These are phyloP conservation scores for Paspalum vaginatum DNA, from an alignment of 176 grass and related monocot species.

Conservation along the genomic window DNA sequence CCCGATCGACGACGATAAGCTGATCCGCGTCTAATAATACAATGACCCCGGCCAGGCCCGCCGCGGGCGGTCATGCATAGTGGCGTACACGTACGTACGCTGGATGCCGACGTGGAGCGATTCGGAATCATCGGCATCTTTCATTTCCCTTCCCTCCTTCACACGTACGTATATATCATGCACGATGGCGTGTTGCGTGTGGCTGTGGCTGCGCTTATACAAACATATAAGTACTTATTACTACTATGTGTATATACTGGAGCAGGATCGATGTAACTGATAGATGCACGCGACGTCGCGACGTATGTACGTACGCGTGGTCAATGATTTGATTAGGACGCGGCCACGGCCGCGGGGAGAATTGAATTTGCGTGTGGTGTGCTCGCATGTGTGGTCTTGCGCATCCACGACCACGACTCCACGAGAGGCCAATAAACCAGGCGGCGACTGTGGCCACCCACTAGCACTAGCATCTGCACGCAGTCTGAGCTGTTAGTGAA, in stretches of 20 bases:
- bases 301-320: background rate
- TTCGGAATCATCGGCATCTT: too few species aligned
- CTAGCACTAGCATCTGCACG: background rate
- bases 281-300: too few species aligned
- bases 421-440: background rate
- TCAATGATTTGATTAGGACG: slow-evolving; percentile 35
- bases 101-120: background rate
- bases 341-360: background rate
- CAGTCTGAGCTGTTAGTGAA: too few species aligned
- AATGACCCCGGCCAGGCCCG: too few species aligned
- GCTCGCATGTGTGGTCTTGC: background rate
- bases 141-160: too few species aligned
- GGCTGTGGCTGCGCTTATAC: too few species aligned
- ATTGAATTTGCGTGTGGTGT: background rate
- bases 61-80: background rate
- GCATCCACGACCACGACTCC: background rate
- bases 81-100: slow-evolving; percentile 14
- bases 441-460: slow-evolving; percentile 44
- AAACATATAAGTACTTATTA: too few species aligned
- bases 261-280: too few species aligned
- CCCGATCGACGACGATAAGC: slow-evolving; percentile 41
- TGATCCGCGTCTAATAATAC: slow-evolving; percentile 41
- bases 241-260: too few species aligned
- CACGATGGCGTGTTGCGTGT: too few species aligned
- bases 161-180: background rate